Evolutionary conservation across 306 rosid genomes (phyloP), one percentile per base, ranked within the genome.

Genomic region (Calophaca sinica): DNA sequence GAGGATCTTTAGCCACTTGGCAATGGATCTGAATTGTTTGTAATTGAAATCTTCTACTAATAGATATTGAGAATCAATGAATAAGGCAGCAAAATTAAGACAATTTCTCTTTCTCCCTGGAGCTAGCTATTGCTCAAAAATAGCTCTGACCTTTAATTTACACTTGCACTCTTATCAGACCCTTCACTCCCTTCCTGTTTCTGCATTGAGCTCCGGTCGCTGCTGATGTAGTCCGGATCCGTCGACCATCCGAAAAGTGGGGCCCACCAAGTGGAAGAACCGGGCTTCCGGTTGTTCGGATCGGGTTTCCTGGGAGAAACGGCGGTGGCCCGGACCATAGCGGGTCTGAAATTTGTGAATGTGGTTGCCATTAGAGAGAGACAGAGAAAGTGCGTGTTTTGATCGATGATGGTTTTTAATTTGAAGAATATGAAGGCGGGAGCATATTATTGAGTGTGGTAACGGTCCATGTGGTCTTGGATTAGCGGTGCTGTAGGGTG

Each of bases 191-290:
- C 81, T 32, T 79, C 73, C 7, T 32, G 1, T 7, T 70, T 54
- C 3, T 5, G 58, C 0, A 70, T 2, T 5, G 78, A 15, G 15
- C 8, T 15, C 33, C 57, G 51, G 0, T 4, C 3, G 42, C 44
- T 39, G 32, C 80, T 54, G 48, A 90, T 70, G 84, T 90, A 90
- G 60, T 90, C 96, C 1, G 96, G 86, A 29, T 90, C 88, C 13
- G 93, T 65, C 2, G 91, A 70, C 85, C 79, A 83, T 7, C 90
- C 90, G 48, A 87, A 88, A 33, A 90, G 49, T 8, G 96, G 96
- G 2, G 83, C 10, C 96, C 93, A 90, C 96, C 96, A 90, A 60
- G 73, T 88, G 55, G 84, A 32, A 4, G 88, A 75, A 4, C 32
- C 72, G 26, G 84, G 71, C 33, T 81, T 90, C 38, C 72, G 77